Evolutionary conservation across 2,329 filamentous ascomycete genomes (phyloP).

Genomic region (Ophiostoma perfectum): DNA sequence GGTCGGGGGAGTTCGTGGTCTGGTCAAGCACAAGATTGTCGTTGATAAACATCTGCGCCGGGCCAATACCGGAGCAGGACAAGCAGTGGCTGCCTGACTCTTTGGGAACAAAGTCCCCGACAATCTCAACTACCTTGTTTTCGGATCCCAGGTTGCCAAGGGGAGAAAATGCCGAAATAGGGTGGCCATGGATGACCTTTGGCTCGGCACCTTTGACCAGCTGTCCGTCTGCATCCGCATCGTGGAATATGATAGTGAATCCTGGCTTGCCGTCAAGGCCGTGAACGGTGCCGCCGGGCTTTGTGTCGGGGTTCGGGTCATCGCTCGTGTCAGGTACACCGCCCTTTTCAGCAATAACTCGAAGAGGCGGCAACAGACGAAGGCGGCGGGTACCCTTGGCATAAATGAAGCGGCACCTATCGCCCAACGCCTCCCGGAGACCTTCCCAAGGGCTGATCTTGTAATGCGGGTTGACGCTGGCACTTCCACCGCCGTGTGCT

Average conservation of each 20-base stretch:
- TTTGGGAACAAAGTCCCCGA: neutral
- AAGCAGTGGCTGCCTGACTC: neutral
- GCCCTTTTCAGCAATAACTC: neutral
- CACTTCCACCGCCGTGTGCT: slow-evolving; percentile 62
- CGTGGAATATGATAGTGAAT: neutral
- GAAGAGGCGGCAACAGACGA: neutral
- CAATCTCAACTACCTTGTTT: neutral
- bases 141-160: neutral
- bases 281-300: neutral
- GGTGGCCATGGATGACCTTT: neutral
- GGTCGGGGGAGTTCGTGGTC: slow-evolving; percentile 53
- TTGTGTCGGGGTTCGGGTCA: slow-evolving; percentile 3
- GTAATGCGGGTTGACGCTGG: slow-evolving; percentile 64
- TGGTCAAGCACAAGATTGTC: slow-evolving; percentile 54
- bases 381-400: neutral
- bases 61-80: slow-evolving; percentile 11
- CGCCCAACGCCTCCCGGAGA: slow-evolving; percentile 48
- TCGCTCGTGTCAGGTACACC: neutral
- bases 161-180: neutral
- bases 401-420: neutral
- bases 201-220: neutral
- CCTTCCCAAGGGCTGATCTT: slow-evolving; percentile 59
- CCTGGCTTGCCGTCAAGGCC: neutral
- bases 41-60: slow-evolving; percentile 48
- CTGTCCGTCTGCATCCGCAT: neutral